These are phyloP conservation scores for Pyrenula aspistea DNA, from an alignment of 495 filamentous ascomycete genomes.

Conservation along the genomic window DNA sequence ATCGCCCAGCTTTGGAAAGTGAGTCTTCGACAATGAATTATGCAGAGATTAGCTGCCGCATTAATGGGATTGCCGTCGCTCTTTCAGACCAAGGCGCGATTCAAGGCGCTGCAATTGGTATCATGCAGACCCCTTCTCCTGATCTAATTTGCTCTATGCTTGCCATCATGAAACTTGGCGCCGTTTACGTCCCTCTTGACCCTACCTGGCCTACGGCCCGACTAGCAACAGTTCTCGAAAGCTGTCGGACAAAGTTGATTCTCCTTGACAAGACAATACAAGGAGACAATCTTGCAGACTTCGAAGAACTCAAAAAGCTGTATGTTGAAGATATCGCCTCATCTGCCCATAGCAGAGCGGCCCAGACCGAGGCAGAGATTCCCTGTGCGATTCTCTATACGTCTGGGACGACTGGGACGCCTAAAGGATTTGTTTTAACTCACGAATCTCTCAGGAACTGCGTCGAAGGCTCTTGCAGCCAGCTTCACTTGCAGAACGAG, in stretches of 20 bases:
- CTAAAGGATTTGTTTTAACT: conserved; percentile 23
- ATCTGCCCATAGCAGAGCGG: too few species aligned
- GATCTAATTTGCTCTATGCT: neutral
- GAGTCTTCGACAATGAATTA: too few species aligned
- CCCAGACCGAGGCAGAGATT: too few species aligned
- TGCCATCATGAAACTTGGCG: neutral
- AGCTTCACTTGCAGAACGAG: conserved; percentile 11
- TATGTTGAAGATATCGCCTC: too few species aligned
- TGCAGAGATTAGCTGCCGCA: too few species aligned
- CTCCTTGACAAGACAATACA: neutral
- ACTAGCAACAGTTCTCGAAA: neutral
- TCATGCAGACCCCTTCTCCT: too few species aligned
- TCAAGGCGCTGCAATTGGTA: too few species aligned
- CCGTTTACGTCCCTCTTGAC: neutral
- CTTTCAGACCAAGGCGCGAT: too few species aligned
- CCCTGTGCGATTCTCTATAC: conserved; percentile 17
- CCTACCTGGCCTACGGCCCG: neutral
- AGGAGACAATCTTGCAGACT: too few species aligned
- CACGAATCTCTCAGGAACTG: conserved; percentile 14
- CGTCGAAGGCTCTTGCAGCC: conserved; percentile 10
- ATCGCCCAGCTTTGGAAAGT: too few species aligned
- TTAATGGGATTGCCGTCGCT: too few species aligned
- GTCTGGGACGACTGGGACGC: conserved; percentile 19
- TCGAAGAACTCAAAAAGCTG: too few species aligned
- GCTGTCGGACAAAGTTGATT: neutral